Conservation (phyloP, 352 stramenopile genomes). For the Aphanomyces cochlioides region DNA sequence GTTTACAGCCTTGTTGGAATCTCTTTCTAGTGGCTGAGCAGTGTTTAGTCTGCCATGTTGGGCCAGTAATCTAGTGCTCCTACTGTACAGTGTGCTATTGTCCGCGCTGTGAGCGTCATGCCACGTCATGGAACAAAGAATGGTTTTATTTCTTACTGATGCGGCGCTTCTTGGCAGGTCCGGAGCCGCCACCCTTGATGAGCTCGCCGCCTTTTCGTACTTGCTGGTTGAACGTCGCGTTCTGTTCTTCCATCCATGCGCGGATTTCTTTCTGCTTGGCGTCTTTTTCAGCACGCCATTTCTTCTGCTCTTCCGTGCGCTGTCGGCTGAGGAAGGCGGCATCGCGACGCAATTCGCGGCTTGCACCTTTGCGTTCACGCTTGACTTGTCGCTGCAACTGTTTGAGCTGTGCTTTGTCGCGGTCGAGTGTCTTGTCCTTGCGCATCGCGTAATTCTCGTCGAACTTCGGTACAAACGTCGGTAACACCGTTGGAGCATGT, state of each 20-base stretch:
- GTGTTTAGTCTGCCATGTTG: too few relatives aligned
- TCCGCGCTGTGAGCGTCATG: too few relatives aligned
- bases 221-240: conserved; percentile 97
- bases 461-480: conserved; percentile 86
- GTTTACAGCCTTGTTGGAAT: too few relatives aligned
- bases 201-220: conserved; percentile 93
- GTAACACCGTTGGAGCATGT: conserved; percentile 60
- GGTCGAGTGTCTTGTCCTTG: conserved; percentile 85
- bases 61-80: too few relatives aligned
- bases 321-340: conserved; percentile 91
- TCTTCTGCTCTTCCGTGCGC: conserved; percentile 85
- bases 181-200: conserved; percentile 91
- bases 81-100: too few relatives aligned
- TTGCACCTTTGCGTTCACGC: conserved; percentile 93
- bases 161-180: conserved; percentile 55
- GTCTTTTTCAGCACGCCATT: conserved; percentile 66
- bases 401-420: conserved; percentile 82
- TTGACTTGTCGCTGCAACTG: conserved; percentile 95
- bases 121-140: too few relatives aligned
- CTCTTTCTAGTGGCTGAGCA: too few relatives aligned
- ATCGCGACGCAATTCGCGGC: conserved; percentile 93
- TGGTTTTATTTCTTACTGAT: conserved; percentile 44
- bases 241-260: conserved; percentile 94
- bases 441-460: conserved; percentile 89
- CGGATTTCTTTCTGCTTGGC: conserved; percentile 95